These are phyloP conservation scores for Aulographum hederae DNA, from an alignment of 2,329 filamentous ascomycete species.

Conservation along the genomic window DNA sequence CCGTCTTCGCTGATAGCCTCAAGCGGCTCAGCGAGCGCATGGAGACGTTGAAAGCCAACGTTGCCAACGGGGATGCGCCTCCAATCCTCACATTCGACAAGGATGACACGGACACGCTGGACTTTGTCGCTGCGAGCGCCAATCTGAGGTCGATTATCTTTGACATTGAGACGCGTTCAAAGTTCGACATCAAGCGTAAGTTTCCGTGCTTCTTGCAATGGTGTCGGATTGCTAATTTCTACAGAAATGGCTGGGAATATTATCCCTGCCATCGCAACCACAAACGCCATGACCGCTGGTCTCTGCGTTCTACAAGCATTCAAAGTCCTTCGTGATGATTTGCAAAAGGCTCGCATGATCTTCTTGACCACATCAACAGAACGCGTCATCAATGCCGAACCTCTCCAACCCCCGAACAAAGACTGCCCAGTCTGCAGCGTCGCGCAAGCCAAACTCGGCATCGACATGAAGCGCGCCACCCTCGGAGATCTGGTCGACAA, in stretches of 20 bases:
- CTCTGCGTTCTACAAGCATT: constrained; percentile 84
- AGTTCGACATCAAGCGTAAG: constrained; percentile 78
- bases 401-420: constrained; percentile 48
- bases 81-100: constrained; percentile 82
- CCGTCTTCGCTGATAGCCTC: constrained; percentile 74
- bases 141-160: constrained; percentile 86
- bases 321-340: constrained; percentile 66
- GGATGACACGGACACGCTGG: constrained; percentile 84
- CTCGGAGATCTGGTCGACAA: constrained; percentile 63
- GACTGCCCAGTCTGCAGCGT: constrained; percentile 72
- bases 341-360: constrained; percentile 58
- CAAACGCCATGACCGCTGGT: constrained; percentile 88
- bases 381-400: constrained; percentile 38
- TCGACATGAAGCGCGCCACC: constrained; percentile 55
- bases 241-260: constrained; percentile 96
- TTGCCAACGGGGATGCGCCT: constrained; percentile 31
- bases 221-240: neutral
- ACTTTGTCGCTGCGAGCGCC: constrained; percentile 81
- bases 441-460: constrained; percentile 45
- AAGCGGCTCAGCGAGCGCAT: constrained; percentile 58
- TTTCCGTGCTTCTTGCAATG: neutral
- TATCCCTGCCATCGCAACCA: constrained; percentile 94
- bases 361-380: constrained; percentile 57
- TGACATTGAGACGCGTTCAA: constrained; percentile 69
- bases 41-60: constrained; percentile 39